Percentiles rank a stretch among this genome's conserved stretches.
These are phyloP conservation scores for Tephrocybe sp. DNA, from an alignment of 768 basidiomycete species.

Conservation along the genomic window DNA sequence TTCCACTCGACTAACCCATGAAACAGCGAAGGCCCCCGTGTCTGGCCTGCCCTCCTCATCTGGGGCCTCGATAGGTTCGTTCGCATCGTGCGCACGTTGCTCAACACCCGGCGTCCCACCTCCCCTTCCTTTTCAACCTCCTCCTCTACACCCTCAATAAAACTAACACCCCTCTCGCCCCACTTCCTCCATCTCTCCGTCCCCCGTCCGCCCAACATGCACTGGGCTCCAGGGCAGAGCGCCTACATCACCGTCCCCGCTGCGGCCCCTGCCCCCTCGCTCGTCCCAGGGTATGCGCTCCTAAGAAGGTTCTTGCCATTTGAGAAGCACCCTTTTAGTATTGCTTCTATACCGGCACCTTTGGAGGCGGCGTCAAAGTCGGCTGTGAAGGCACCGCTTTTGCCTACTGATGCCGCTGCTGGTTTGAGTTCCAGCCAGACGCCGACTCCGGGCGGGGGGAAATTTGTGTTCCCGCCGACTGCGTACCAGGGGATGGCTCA, in stretches of 20 bases:
- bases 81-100: conserved; percentile 43
- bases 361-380: no score
- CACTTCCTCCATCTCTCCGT: conserved; percentile 49
- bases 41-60: conserved; percentile 53
- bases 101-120: no score
- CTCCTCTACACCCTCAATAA: conserved; percentile 34
- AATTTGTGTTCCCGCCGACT: no score
- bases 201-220: conserved; percentile 34
- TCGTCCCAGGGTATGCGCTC: conserved; percentile 44
- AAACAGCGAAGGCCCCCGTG: conserved; percentile 20
- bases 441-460: no score
- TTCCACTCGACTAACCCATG: neutral
- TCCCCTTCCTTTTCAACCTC: no score
- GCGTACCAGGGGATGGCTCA: no score
- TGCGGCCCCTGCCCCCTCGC: conserved; percentile 64
- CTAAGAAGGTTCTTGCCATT: neutral
- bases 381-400: no score
- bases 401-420: no score
- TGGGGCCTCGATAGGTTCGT: conserved; percentile 58
- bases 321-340: conserved; percentile 55
- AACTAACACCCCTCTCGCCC: conserved; percentile 35
- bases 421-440: no score
- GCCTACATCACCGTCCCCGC: conserved; percentile 51
- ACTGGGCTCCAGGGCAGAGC: conserved; percentile 56
- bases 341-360: no score